Evolutionary conservation across 2,329 filamentous ascomycete species (phyloP).

Genomic region (Alternaria alternata): DNA sequence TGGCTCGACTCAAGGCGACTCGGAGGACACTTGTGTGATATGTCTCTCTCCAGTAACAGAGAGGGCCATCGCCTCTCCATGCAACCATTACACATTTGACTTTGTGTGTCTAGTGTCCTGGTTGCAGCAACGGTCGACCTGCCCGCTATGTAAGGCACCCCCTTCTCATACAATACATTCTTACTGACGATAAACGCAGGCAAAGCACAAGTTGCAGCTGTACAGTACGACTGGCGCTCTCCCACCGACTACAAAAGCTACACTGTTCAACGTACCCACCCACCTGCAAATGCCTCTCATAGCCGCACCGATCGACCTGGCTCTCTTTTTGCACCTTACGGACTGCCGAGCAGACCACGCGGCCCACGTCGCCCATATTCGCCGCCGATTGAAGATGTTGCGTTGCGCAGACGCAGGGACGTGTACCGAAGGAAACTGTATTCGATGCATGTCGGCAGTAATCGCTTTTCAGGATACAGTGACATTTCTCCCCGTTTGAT

Average conservation of each 20-base stretch:
- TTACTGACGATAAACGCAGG: slow-evolving; percentile 43
- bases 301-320: background rate
- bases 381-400: slow-evolving; percentile 47
- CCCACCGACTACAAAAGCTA: slow-evolving; percentile 67
- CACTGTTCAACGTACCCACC: slow-evolving; percentile 53
- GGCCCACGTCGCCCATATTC: slow-evolving; percentile 29
- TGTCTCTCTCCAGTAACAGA: slow-evolving; percentile 82
- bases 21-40: slow-evolving; percentile 72
- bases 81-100: slow-evolving; percentile 82
- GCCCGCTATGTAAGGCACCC: slow-evolving; percentile 77
- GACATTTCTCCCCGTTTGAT: slow-evolving; percentile 76
- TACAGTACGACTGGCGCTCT: slow-evolving; percentile 71
- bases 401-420: slow-evolving; percentile 69
- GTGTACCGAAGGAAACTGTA: slow-evolving; percentile 78
- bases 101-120: slow-evolving; percentile 85
- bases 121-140: slow-evolving; percentile 75
- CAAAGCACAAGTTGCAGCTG: slow-evolving; percentile 62
- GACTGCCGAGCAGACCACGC: slow-evolving; percentile 27
- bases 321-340: slow-evolving; percentile 25
- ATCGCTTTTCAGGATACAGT: slow-evolving; percentile 76
- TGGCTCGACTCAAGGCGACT: slow-evolving; percentile 23
- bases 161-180: background rate
- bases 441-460: slow-evolving; percentile 83
- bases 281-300: background rate
- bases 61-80: slow-evolving; percentile 75